Evolutionary conservation across 2,329 filamentous ascomycete species (phyloP).

Genomic region (Aspergillus sp.): DNA sequence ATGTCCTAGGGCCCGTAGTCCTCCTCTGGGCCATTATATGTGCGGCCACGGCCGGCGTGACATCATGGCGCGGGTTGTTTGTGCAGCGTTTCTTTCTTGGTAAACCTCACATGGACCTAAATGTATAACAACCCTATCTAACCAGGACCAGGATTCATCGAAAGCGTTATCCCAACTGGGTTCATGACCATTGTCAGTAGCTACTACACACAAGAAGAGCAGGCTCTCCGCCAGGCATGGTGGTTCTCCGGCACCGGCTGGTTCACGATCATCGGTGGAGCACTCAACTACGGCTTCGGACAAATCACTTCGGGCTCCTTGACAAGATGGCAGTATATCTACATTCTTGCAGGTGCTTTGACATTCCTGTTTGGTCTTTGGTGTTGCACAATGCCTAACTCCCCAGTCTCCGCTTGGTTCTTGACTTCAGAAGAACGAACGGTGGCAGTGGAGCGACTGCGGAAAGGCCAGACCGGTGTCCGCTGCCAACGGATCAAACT

Average conservation of each 20-base stretch:
- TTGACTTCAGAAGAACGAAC: slow-evolving; percentile 56
- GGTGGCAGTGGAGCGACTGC: slow-evolving; percentile 57
- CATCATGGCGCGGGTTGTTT: slow-evolving; percentile 56
- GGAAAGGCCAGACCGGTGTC: slow-evolving; percentile 58
- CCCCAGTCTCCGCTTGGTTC: slow-evolving; percentile 63
- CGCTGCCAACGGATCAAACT: slow-evolving; percentile 55
- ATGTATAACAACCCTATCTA: background rate
- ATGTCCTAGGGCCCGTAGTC: slow-evolving; percentile 50
- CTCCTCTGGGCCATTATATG: slow-evolving; percentile 62
- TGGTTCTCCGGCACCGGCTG: slow-evolving; percentile 57
- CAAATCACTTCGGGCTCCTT: slow-evolving; percentile 52
- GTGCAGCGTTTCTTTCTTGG: slow-evolving; percentile 59
- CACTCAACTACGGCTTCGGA: slow-evolving; percentile 61
- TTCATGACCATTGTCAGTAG: slow-evolving; percentile 59
- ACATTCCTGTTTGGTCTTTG: slow-evolving; percentile 59
- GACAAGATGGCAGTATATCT: slow-evolving; percentile 64
- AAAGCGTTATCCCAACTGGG: slow-evolving; percentile 58
- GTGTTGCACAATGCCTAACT: slow-evolving; percentile 61
- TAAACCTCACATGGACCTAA: slow-evolving; percentile 5
- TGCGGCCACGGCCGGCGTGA: slow-evolving; percentile 62
- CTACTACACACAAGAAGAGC: slow-evolving; percentile 61
- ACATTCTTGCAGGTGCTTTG: slow-evolving; percentile 56
- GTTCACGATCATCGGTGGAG: slow-evolving; percentile 57
- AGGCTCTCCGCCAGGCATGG: slow-evolving; percentile 58
- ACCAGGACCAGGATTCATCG: slow-evolving; percentile 43